Base-by-base conservation (phyloP, 1,139 yeast species). In the Scheffersomyces titani region DNA sequence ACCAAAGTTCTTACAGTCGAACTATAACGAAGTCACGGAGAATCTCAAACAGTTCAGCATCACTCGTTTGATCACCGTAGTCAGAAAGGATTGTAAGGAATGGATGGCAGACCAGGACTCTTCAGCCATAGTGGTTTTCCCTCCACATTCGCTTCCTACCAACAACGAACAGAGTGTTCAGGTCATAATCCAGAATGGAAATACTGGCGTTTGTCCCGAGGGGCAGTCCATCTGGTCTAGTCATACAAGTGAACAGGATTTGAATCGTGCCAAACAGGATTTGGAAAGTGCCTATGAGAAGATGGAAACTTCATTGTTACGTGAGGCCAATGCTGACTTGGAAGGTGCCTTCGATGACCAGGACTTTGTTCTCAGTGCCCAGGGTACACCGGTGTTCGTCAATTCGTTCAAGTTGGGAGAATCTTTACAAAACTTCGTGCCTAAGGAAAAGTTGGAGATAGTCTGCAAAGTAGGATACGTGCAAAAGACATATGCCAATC, bases 181-280 rank as follows among this genome's bases (percentile, higher is more conserved):
- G 72, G 96, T 89, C 4, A 76, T 93, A 49, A 90, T 94, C 50
- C 87, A 91, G 78, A 97, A 97, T 53, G 86, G 92, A n/a, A 94
- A 91, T 11, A 80, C 94, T 1, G 98, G 97, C 18, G 89, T 90
- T 61, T 92, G 97, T 65, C 97, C 98, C 0, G 73, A 72, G n/a
- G 96, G 92, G 51, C 94, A 93, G 65, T 85, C 96, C 51, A 84
- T 92, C 55, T 93, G 98, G 98, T 92, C 91, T 72, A 78, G 92
- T 61, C 88, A 93, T 46, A 88, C 97, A 0, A 82, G 85, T 55
- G 96, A 91, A 71, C 84, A 79, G 54, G 92, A 91, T 56, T 75
- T 81, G 50, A 81, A 66, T 54, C 72, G 84, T 57, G 97, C 96
- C 16, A 87, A 90, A 64, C 76, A 77, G 60, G 97, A 92, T 70